phyloP scores from a whole-genome alignment of 352 stramenopile species.

The Pythium dissotocum region DNA sequence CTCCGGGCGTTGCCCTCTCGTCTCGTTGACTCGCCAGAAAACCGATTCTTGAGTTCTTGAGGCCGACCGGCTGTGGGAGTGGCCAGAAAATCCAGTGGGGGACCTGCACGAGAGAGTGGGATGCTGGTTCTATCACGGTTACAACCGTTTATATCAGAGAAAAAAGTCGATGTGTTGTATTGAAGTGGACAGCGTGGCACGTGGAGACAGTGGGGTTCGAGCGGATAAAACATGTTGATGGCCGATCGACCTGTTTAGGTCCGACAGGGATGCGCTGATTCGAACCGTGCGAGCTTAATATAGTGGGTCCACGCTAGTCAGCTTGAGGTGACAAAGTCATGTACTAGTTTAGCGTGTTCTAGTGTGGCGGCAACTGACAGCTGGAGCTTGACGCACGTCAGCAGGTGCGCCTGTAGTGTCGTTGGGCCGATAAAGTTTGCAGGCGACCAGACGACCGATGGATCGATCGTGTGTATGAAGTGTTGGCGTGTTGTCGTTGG shows the following conservation, averaged over 20 bases:
- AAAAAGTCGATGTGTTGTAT: neutral
- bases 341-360: neutral
- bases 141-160: neutral
- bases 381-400: conserved; percentile 13
- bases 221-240: neutral
- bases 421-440: neutral
- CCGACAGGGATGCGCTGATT: neutral
- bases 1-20: neutral
- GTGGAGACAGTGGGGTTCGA: neutral
- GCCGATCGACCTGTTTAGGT: neutral
- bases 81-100: neutral
- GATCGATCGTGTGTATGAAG: neutral
- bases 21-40: neutral
- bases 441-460: conserved; percentile 1
- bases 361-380: neutral
- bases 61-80: neutral
- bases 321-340: neutral
- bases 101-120: neutral
- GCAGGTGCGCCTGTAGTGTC: neutral
- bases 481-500: conserved; percentile 9
- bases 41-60: neutral
- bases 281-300: neutral
- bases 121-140: neutral
- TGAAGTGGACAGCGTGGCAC: neutral
- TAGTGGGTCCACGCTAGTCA: neutral